phyloP scores from a whole-genome alignment of 768 basidiomycete genomes.

The Suillus alpinus region DNA sequence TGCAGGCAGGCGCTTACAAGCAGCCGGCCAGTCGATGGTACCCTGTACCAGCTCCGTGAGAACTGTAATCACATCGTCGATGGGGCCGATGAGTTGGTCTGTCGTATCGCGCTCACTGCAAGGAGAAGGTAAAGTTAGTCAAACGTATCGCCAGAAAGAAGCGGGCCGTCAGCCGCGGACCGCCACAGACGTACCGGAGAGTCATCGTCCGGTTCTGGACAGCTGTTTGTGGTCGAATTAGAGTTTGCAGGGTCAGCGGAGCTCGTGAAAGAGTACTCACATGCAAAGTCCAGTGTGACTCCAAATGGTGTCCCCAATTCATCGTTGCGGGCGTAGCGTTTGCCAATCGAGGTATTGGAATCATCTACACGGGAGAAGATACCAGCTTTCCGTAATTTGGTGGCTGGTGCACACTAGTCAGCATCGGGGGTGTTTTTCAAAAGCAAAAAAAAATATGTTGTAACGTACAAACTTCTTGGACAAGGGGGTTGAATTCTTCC shows the following conservation, averaged over 20 bases:
- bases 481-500: conserved; percentile 78
- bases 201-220: conserved; percentile 92
- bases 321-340: conserved; percentile 96
- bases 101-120: conserved; percentile 92
- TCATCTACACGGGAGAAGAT: conserved; percentile 94
- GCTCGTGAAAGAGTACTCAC: conserved; percentile 38
- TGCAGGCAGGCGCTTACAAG: conserved; percentile 62
- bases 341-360: conserved; percentile 92
- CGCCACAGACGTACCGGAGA: conserved; percentile 61
- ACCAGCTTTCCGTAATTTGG: conserved; percentile 83
- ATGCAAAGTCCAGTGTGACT: conserved; percentile 93
- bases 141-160: conserved; percentile 2
- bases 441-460: neutral
- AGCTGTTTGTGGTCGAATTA: conserved; percentile 45
- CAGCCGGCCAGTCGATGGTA: conserved; percentile 72
- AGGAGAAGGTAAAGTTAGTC: conserved; percentile 1
- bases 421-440: neutral
- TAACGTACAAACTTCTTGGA: conserved; percentile 86
- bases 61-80: conserved; percentile 84
- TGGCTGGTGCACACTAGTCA: conserved; percentile 49
- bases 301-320: conserved; percentile 98
- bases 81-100: conserved; percentile 83
- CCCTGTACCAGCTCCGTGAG: conserved; percentile 80
- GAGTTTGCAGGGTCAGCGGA: conserved; percentile 3
- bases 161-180: neutral